phyloP scores from a whole-genome alignment of 2,329 filamentous ascomycete genomes.

The Fusarium transvaalense region DNA sequence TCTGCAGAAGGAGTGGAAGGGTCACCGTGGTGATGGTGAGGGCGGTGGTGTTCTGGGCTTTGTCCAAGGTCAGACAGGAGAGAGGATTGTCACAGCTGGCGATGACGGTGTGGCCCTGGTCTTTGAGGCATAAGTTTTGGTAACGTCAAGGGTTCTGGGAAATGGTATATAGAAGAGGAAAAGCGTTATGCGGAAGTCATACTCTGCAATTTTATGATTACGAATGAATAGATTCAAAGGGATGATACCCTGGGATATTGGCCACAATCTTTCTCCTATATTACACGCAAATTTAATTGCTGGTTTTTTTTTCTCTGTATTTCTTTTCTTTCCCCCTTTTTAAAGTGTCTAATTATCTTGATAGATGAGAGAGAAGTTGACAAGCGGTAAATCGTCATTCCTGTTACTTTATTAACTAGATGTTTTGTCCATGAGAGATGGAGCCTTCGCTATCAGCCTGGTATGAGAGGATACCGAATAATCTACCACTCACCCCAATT shows the following conservation, averaged over 20 bases:
- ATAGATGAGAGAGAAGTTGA: neutral
- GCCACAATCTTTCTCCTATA: neutral
- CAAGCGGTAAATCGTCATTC: neutral
- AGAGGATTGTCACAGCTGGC: conserved; percentile 86
- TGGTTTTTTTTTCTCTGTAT: too few species aligned
- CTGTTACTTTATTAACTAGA: neutral
- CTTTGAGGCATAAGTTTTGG: conserved; percentile 65
- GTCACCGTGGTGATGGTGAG: conserved; percentile 86
- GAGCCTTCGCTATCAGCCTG: neutral
- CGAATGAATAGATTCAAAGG: conserved; percentile 45
- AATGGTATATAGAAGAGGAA: conserved; percentile 29
- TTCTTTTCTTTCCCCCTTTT: too few species aligned
- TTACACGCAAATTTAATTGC: neutral
- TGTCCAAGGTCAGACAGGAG: conserved; percentile 81
- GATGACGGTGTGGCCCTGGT: conserved; percentile 82
- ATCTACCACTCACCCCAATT: too few species aligned
- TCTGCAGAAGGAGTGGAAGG: conserved; percentile 87
- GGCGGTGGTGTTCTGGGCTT: conserved; percentile 92
- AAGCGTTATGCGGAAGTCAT: conserved; percentile 31
- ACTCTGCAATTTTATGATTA: conserved; percentile 43
- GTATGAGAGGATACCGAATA: neutral
- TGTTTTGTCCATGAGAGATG: too few species aligned
- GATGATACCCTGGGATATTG: conserved; percentile 42
- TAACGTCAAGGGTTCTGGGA: conserved; percentile 14
- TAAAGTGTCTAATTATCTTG: neutral